These are phyloP conservation scores for Euryodendron excelsum DNA, from an alignment of 148 eudicot species.

Conservation along the genomic window DNA sequence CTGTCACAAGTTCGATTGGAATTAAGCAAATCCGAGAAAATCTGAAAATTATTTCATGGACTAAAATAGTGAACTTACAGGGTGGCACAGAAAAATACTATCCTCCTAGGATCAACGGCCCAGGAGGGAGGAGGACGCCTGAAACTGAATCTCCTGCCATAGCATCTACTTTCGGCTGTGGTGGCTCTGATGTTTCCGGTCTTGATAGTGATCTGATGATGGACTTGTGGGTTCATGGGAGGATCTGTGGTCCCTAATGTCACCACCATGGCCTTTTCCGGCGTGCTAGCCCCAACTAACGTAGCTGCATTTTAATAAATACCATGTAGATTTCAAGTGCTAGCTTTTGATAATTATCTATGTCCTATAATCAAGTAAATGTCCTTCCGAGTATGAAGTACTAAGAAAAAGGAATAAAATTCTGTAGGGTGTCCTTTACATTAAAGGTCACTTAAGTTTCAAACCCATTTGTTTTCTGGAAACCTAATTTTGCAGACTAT, in stretches of 20 bases:
- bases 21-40: too few relatives aligned
- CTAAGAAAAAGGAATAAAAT: neutral
- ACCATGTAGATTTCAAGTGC: neutral
- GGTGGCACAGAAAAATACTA: conserved; percentile 68
- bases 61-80: conserved; percentile 43
- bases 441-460: neutral
- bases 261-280: conserved; percentile 51
- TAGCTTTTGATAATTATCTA: conserved; percentile 1
- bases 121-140: conserved; percentile 44
- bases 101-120: conserved; percentile 51
- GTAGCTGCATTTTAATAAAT: conserved; percentile 20
- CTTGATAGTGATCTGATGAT: conserved; percentile 65
- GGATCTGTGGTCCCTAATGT: conserved; percentile 32
- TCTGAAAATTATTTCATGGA: neutral
- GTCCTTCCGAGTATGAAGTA: conserved; percentile 12
- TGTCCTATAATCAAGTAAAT: neutral
- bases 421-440: neutral
- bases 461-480: too few relatives aligned
- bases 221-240: conserved; percentile 31
- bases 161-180: conserved; percentile 30
- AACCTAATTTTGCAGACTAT: neutral
- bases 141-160: conserved; percentile 45
- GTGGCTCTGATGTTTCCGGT: conserved; percentile 25
- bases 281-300: conserved; percentile 34
- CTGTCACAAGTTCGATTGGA: conserved; percentile 38